Evolutionary conservation across 176 grass and related monocot genomes (phyloP).

Genomic region (Oropetium thomaeum): DNA sequence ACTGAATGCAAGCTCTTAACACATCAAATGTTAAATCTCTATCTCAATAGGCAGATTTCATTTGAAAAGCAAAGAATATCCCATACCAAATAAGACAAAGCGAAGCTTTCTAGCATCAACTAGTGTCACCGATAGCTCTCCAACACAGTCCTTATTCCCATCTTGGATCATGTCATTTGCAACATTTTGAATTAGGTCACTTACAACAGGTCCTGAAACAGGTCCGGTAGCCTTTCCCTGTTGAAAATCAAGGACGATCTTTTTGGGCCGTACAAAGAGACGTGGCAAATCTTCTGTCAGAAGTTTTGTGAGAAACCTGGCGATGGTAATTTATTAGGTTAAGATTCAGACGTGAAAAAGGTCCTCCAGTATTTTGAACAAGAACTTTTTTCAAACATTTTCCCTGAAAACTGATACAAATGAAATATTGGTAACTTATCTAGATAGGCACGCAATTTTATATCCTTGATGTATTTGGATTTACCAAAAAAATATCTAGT

Average conservation of each 20-base stretch:
- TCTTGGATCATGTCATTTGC: constrained; percentile 58
- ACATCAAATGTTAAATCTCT: constrained; percentile 14
- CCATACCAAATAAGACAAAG: constrained; percentile 81
- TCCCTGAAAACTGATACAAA: neutral
- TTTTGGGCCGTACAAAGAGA: constrained; percentile 92
- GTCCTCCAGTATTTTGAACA: neutral
- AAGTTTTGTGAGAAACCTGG: constrained; percentile 94
- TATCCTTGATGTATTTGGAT: neutral
- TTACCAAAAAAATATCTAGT: neutral
- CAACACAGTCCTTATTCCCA: constrained; percentile 90
- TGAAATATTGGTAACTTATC: neutral
- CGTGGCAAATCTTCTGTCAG: constrained; percentile 92
- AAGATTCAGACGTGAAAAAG: neutral
- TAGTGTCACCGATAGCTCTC: constrained; percentile 88
- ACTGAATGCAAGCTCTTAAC: neutral
- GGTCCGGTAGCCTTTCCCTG: constrained; percentile 82
- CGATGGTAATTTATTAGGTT: constrained; percentile 23
- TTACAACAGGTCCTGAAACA: constrained; percentile 48
- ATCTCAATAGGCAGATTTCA: neutral
- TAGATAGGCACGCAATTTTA: neutral
- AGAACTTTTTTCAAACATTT: neutral
- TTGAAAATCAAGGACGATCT: constrained; percentile 97
- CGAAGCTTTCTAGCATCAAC: constrained; percentile 96
- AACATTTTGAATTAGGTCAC: constrained; percentile 63
- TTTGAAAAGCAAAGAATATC: constrained; percentile 1